Evolutionary conservation across 805 yeast genomes (phyloP), one percentile per base, ranked within the genome.

Genomic region (Schwanniomyces sp.): DNA sequence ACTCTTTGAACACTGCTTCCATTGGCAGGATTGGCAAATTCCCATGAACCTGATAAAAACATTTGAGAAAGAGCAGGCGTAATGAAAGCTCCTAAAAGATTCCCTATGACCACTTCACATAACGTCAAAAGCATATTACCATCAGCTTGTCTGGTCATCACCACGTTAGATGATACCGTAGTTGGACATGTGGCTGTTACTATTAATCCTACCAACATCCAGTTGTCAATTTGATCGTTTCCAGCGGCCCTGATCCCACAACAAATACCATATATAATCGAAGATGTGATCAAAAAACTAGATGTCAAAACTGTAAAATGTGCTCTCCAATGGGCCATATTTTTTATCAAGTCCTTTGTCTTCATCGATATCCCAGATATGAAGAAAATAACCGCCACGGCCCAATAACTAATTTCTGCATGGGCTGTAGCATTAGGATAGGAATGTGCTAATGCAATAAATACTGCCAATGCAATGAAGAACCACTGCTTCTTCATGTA

Each of bases 101-200:
- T 91, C 2, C 96, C 96, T 28, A 90, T 76, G 48, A 90, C 82
- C 10, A 91, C 96, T 63, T 89, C 96, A 62, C 94, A 85, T 7
- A 89, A 71, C 16, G 96, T 85, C 45, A 90, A 67, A 14, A 86
- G 67, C 53, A 81, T 91, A 64, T 90, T 88, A 8, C 96, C 97
- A 54, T 85, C 83, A 0, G 97, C 96, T 48, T 80, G 80, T 46
- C 83, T 78, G 6, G 97, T 91, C 96, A 91, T 91, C 26, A 91
- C 91, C 26, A 91, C 96, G 62, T 91, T 91, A 1, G 96, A 89
- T 0, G 91, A 82, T 16, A 91, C 96, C 0, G 97, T 91, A 7
- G 97, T 91, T 26, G 97, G 97, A 63, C 95, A 88, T 9, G 92
- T 80, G 25, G 88, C 88, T 2, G 96, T 87, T 40, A 89, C 86